Evolutionary conservation across 106 monocot species (phyloP), one percentile per base, ranked within the genome.

Genomic region (Acanthochlamys bracteata): DNA sequence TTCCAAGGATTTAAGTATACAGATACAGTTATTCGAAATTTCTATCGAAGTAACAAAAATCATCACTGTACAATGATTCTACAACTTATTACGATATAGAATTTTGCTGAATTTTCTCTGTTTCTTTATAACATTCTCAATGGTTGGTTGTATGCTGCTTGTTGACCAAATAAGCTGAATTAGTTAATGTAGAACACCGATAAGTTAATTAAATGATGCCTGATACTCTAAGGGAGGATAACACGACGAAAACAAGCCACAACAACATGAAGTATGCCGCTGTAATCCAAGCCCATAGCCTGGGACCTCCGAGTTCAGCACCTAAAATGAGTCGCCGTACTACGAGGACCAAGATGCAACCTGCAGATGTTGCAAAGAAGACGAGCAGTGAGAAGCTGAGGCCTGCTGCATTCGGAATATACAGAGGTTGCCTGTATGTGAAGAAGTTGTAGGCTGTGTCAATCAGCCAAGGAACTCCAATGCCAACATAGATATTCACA

Each of bases 391-490:
- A 83, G 72, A 91, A 91, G 40, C 83, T 81, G 25, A 86, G 91
- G n/a, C 91, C 83, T 40, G 14, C 66, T 0, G 83, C 80, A 64
- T 86, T 84, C 26, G 69, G 42, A 39, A 91, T 71, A 45, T 81
- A 71, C 19, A 86, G 66, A 23, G 91, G 83, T 47, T 86, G 27
- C 11, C 55, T 56, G 78, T 81, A 79, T 10, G 25, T 71, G 17
- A 84, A 52, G 55, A 69, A 79, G 79, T 92, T 92, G 79, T 92
- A 86, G 0, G 42, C 42, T 24, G 91, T 86, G 72, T 77, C 59
- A 11, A 92, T 84, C 69, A 92, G 67, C 86, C 91, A 92, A 15
- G 91, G 91, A 11, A 87, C 58, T 19, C 91, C 91, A 63, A 92
- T 92, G 25, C 84, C 91, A 33, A 87, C 65, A 53, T 84, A 92